These are phyloP conservation scores for Sophora flavescens DNA, from an alignment of 306 rosid genomes.

Conservation along the genomic window DNA sequence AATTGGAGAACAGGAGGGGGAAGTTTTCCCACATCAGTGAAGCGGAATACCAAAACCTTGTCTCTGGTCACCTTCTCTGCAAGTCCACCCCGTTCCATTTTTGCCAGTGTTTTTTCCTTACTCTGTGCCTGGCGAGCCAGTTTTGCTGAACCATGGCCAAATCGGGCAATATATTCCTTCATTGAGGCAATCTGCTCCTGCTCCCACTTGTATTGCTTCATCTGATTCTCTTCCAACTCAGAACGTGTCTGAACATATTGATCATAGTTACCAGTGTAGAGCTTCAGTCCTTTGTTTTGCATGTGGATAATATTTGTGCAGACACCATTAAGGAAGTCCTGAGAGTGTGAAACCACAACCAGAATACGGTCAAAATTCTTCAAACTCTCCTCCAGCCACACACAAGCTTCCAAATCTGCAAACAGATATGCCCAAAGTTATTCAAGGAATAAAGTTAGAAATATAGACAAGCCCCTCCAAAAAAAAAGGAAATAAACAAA, in stretches of 20 bases:
- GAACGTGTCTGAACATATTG: constrained; percentile 95
- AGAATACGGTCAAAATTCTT: constrained; percentile 93
- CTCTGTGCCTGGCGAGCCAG: constrained; percentile 99
- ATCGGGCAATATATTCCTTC: constrained; percentile 97
- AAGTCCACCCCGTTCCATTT: constrained; percentile 99
- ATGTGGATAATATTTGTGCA: constrained; percentile 98
- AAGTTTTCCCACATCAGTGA: constrained; percentile 93
- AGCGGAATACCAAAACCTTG: constrained; percentile 81
- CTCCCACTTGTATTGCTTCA: constrained; percentile 98
- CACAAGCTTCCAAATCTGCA: constrained; percentile 82
- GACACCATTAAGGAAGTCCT: constrained; percentile 94
- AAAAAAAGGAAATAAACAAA: background rate
- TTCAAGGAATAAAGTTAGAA: background rate
- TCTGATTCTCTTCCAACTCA: constrained; percentile 96
- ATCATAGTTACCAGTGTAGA: constrained; percentile 87
- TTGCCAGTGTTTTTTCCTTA: constrained; percentile 93
- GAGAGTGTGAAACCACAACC: constrained; percentile 96
- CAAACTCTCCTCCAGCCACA: constrained; percentile 95
- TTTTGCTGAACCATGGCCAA: constrained; percentile 98
- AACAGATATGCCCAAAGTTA: background rate
- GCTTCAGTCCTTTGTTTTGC: constrained; percentile 84
- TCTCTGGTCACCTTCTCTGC: constrained; percentile 84
- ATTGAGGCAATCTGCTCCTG: constrained; percentile 93
- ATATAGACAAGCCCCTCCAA: background rate
- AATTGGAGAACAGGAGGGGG: constrained; percentile 99